Percentiles rank a stretch among this genome's conserved stretches.
These are phyloP conservation scores for Blastocystis sp. DNA, from an alignment of 352 stramenopile genomes.

Conservation along the genomic window DNA sequence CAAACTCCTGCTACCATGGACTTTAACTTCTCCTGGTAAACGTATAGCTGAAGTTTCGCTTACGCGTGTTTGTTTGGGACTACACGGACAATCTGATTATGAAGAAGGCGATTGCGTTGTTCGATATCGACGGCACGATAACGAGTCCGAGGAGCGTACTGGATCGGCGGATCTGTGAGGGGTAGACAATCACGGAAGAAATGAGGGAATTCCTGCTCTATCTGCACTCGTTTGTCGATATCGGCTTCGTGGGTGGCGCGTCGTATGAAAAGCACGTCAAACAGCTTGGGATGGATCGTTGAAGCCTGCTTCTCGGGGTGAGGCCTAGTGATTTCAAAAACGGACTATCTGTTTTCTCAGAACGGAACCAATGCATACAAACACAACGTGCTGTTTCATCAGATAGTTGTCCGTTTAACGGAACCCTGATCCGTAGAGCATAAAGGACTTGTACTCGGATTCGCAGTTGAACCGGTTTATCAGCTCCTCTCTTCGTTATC, in stretches of 20 bases:
- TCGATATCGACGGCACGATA: conserved; percentile 67
- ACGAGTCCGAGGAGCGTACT: conserved; percentile 35
- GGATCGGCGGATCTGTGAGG: not conserved
- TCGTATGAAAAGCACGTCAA: conserved; percentile 36
- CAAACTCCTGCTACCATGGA: conserved; percentile 21
- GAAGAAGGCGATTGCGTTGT: conserved; percentile 30
- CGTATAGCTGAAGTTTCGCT: not conserved
- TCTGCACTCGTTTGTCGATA: conserved; percentile 14
- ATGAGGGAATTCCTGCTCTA: conserved; percentile 44
- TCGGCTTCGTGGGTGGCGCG: conserved; percentile 68
- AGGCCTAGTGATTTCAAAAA: conserved; percentile 23
- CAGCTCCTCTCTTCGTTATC: conserved; percentile 43
- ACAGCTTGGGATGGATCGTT: conserved; percentile 45
- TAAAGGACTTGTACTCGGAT: conserved; percentile 54
- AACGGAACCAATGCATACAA: conserved; percentile 43
- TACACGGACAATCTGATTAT: conserved; percentile 29
- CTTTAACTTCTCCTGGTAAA: conserved; percentile 45
- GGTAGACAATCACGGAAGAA: not conserved
- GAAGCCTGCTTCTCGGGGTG: not conserved
- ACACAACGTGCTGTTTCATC: conserved; percentile 1
- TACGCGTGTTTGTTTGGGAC: conserved; percentile 59
- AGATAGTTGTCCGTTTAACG: not conserved
- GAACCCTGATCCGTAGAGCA: not conserved
- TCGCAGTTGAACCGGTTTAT: conserved; percentile 55
- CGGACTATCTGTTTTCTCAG: conserved; percentile 64